These are phyloP conservation scores for Sporodiniella umbellata DNA, from an alignment of 371 early-diverging fungal genomes.

Conservation along the genomic window DNA sequence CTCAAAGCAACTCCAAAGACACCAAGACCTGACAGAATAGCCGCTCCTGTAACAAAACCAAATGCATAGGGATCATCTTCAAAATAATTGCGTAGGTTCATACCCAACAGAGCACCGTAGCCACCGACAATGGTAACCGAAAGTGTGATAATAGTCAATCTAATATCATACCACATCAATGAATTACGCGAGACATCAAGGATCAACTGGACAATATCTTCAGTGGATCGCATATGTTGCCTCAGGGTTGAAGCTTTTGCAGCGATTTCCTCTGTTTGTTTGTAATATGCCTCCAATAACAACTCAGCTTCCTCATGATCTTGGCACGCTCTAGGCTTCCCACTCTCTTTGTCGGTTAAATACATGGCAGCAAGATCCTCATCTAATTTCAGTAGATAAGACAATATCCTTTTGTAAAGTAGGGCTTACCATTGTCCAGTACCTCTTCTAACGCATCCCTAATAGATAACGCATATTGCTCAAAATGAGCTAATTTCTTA, in stretches of 20 bases:
- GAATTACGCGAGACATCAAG: conserved; percentile 83
- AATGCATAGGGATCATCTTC: conserved; percentile 74
- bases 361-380: conserved; percentile 91
- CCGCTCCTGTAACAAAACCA: conserved; percentile 53
- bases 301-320: conserved; percentile 88
- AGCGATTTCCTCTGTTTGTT: conserved; percentile 83
- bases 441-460: conserved; percentile 77
- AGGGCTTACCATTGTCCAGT: conserved; percentile 71
- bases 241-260: conserved; percentile 63
- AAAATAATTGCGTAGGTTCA: conserved; percentile 79
- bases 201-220: conserved; percentile 82
- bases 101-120: conserved; percentile 81
- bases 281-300: conserved; percentile 83
- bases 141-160: conserved; percentile 75
- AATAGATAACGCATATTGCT: conserved; percentile 69
- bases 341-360: conserved; percentile 71
- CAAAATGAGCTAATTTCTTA: conserved; percentile 73
- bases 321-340: conserved; percentile 46
- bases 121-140: conserved; percentile 58
- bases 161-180: conserved; percentile 79
- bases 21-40: conserved; percentile 39
- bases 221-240: conserved; percentile 79
- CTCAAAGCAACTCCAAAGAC: conserved; percentile 32
- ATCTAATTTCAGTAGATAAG: conserved; percentile 60
- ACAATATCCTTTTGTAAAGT: too few species aligned